Base-by-base conservation (phyloP, 768 basidiomycete species). In the Lentinus tigrinus region DNA sequence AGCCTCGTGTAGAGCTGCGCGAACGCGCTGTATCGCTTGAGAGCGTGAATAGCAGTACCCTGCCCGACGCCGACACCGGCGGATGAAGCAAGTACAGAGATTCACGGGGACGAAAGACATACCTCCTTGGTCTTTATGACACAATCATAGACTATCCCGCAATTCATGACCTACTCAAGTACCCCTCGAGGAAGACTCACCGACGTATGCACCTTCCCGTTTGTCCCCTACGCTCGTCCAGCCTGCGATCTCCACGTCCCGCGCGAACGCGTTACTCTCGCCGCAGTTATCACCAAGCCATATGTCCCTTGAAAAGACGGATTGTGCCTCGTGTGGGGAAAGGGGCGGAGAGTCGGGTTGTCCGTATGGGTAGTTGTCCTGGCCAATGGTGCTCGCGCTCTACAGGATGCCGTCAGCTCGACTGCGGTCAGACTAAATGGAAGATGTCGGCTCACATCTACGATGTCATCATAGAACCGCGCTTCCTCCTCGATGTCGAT, bases 181-280 rank as follows among this genome's bases (percentile, higher is more conserved):
- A 1, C 31, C 31, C 23, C 47, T 8, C 58, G 17, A 48, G 11
- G 5, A 21, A 17, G 8, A 70, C 80, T 53, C 54, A 87, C 85
- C 85, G 51, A 88, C 75, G 65, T 89, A 90, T 0, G 85, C 87
- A 0, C 81, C 79, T n/a, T 81, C 81, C 0, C 76, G 75, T 39
- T 77, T 78, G 63, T 89, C 88, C 0, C 88, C 88, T 7, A 91
- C 88, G 60, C 78, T 84, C 17, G 83, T 85, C 88, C 88, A 90
- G 0, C 88, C 89, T 10, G 75, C 75, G 19, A 90, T 85, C 48
- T 76, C 75, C 3, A 90, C 87, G 66, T 84, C 81, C 50, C 82
- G 78, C 3, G 89, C 82, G 64, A 91, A 90, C 1, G 80, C 75
- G 0, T 69, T 67, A 47, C 79, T 81, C 54, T 78, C 76, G 0